Evolutionary conservation across 169 alveolate species (phyloP).

Genomic region (Babesia ovis): DNA sequence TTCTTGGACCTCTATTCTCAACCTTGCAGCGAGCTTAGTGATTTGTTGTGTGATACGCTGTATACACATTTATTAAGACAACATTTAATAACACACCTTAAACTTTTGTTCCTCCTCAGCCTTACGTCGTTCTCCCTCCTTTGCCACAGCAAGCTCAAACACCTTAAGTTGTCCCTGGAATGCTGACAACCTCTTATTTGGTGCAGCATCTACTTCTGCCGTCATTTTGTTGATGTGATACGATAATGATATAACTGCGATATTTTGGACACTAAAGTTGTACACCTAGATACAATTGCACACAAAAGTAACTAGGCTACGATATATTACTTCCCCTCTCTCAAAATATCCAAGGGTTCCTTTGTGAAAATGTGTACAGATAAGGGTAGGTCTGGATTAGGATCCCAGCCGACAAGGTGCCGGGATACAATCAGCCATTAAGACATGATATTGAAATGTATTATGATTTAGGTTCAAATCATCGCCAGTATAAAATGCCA

Average conservation of each 20-base stretch:
- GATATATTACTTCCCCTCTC: not conserved
- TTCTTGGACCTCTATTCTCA: conserved; percentile 40
- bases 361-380: not conserved
- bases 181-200: conserved; percentile 11
- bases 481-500: too few species aligned
- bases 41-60: conserved; percentile 43
- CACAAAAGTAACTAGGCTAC: not conserved
- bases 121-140: conserved; percentile 49
- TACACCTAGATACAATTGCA: not conserved
- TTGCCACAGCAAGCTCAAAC: conserved; percentile 44
- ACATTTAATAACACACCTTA: conserved; percentile 12
- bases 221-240: conserved; percentile 21
- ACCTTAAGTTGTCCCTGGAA: conserved; percentile 45
- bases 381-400: not conserved
- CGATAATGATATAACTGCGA: too few species aligned
- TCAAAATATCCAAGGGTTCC: not conserved
- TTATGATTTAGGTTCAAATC: too few species aligned
- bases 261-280: not conserved
- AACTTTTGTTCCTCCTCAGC: conserved; percentile 51
- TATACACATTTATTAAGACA: not conserved
- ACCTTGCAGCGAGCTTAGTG: conserved; percentile 25
- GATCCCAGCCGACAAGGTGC: not conserved
- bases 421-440: not conserved
- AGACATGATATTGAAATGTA: not conserved
- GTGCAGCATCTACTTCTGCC: not conserved